phyloP scores from a whole-genome alignment of 495 filamentous ascomycete species.

The Penicillium fimorum region DNA sequence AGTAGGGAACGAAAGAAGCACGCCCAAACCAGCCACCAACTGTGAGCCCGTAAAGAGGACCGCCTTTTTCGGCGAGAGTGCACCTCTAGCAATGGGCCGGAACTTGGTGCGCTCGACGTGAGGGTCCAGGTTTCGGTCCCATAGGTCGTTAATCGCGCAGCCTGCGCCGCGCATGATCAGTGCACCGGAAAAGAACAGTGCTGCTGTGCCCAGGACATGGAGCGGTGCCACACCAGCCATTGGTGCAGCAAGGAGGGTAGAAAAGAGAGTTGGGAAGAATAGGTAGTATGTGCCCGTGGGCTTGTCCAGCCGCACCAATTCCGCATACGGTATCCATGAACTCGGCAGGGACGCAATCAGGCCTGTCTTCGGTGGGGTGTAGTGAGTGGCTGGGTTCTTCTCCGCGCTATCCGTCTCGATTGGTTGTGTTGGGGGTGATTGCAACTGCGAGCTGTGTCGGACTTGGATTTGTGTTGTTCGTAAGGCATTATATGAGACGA shows the following conservation, averaged over 20 bases:
- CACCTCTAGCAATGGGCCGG: conserved; percentile 84
- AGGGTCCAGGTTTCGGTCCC: conserved; percentile 91
- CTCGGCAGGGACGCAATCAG: conserved; percentile 72
- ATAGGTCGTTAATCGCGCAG: conserved; percentile 96
- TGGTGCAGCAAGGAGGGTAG: conserved; percentile 59
- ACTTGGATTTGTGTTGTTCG: conserved; percentile 2
- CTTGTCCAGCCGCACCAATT: conserved; percentile 90
- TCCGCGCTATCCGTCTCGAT: conserved; percentile 1
- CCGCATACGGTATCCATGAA: conserved; percentile 87
- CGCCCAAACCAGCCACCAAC: conserved; percentile 72
- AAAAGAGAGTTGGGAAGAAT: conserved; percentile 92
- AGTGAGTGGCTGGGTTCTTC: conserved; percentile 38
- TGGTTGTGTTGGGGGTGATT: conserved; percentile 12
- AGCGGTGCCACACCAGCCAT: conserved; percentile 58
- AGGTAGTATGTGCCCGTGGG: conserved; percentile 94
- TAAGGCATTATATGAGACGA: not conserved
- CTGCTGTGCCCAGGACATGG: conserved; percentile 63
- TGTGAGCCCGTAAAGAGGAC: conserved; percentile 81
- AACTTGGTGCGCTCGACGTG: conserved; percentile 84
- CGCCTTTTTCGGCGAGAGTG: conserved; percentile 70
- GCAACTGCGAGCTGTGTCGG: conserved; percentile 11
- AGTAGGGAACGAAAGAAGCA: conserved; percentile 85
- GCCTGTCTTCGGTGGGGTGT: conserved; percentile 70
- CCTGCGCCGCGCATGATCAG: conserved; percentile 97
- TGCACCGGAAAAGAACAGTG: conserved; percentile 83